Evolutionary conservation across 2,329 filamentous ascomycete genomes (phyloP), one percentile per base, ranked within the genome.

Genomic region (Ceratocystis ficicola): DNA sequence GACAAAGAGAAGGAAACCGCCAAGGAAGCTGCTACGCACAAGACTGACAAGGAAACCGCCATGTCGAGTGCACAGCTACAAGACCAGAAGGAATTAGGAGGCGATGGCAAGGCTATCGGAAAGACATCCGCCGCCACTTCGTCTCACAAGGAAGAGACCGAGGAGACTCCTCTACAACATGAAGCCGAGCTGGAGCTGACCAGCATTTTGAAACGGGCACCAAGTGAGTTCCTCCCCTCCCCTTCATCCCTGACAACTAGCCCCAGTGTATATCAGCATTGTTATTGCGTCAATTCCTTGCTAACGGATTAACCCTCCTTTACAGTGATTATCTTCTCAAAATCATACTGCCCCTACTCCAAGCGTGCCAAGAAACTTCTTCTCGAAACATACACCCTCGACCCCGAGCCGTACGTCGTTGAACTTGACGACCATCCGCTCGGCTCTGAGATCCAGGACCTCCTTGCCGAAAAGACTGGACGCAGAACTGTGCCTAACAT

Each of bases 321-420:
- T 25, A 52, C 20, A 94, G 90, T 97, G 68, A 89, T 96, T 74
- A 90, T 99, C 71, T 97, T 97, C 78, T 96, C 91, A 69, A 97
- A 99, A 76, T 84, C 88, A 1, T 96, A 93, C 77, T 99, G 94
- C 75, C 90, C 88, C 0, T 87, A 83, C 77, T 96, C 91, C 63
- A 87, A 86, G 73, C 86, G 85, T 70, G 94, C 94, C 59, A 99
- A 99, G 77, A 80, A 81, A 55, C 83, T 97, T 66, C 83, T 99
- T 50, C 83, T 96, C 52, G 84, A 92, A 25, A 86, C 88, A 71
- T 97, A 97, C 78, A 80, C 79, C 65, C 95, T 99, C 73, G 82
- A 84, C 0, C 94, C 94, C 0, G 77, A 83, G 10, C 94, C 94
- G 0, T 88, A 86, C 72, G 88, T 99, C 6, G 91, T 97, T 63